Evolutionary conservation across 163 green algal genomes (phyloP).

Genomic region (Trebouxia gelatinosa): DNA sequence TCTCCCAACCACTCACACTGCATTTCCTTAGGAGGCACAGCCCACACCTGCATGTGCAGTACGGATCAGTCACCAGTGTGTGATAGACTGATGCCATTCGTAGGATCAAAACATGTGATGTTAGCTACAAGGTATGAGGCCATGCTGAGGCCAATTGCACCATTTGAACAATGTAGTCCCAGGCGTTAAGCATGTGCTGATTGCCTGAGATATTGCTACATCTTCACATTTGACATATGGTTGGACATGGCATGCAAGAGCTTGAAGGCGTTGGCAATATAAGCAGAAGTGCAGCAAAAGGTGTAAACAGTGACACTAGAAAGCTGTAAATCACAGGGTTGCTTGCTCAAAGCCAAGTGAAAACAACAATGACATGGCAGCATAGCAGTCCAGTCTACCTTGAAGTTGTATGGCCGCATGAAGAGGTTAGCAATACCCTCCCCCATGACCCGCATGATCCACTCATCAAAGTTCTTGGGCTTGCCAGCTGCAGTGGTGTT

Average conservation of each 20-base stretch:
- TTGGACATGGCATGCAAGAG: not conserved
- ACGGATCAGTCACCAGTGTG: no score
- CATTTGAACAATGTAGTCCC: no score
- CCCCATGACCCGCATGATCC: slow-evolving; percentile 89
- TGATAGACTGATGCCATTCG: not conserved
- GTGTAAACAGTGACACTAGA: not conserved
- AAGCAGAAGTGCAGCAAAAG: not conserved
- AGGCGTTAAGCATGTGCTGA: no score
- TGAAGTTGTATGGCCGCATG: slow-evolving; percentile 98
- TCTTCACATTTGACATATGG: no score
- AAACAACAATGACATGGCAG: no score
- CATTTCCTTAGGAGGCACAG: slow-evolving; percentile 64
- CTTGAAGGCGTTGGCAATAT: not conserved
- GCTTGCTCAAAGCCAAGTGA: no score
- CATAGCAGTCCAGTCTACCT: slow-evolving; percentile 57
- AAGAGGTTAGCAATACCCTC: slow-evolving; percentile 89
- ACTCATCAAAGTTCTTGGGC: slow-evolving; percentile 93
- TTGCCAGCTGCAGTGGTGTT: slow-evolving; percentile 65
- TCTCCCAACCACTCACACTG: slow-evolving; percentile 93
- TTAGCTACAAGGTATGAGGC: no score
- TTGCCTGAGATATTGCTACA: no score
- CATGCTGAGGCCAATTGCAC: no score
- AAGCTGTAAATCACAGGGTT: not conserved
- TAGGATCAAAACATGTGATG: no score
- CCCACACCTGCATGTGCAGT: slow-evolving; percentile 72